phyloP scores from a whole-genome alignment of 2,329 filamentous ascomycete genomes.

The Coniochaeta sp. region DNA sequence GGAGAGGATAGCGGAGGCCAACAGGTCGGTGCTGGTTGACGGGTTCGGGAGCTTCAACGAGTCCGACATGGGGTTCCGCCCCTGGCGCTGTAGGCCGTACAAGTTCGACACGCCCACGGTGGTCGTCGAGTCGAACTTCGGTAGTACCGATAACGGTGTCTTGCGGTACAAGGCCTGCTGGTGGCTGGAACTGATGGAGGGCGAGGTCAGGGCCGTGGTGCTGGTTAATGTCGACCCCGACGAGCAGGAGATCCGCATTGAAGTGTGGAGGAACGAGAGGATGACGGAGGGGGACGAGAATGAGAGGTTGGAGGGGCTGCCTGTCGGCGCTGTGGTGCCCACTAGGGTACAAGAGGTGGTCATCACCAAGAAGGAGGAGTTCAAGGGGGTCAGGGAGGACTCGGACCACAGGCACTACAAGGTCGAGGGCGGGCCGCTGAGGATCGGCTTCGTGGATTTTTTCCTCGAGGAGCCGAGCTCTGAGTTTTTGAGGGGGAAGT shows the following conservation, averaged over 20 bases:
- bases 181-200: neutral
- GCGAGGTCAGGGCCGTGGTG: neutral
- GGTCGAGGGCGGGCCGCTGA: neutral
- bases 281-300: neutral
- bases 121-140: neutral
- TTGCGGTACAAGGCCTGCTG: slow-evolving; percentile 1
- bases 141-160: no score
- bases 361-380: neutral
- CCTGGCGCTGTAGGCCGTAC: neutral
- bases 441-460: neutral
- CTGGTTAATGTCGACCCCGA: neutral
- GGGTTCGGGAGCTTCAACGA: neutral
- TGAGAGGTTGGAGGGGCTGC: no score
- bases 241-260: neutral
- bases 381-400: neutral
- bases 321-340: no score
- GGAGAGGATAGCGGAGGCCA: neutral
- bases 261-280: neutral
- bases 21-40: neutral
- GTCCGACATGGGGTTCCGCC: neutral
- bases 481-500: no score
- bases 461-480: neutral
- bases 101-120: neutral
- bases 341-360: neutral
- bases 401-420: neutral